These are phyloP conservation scores for Yarrowia galli DNA, from an alignment of 1,139 yeast genomes.

Conservation along the genomic window DNA sequence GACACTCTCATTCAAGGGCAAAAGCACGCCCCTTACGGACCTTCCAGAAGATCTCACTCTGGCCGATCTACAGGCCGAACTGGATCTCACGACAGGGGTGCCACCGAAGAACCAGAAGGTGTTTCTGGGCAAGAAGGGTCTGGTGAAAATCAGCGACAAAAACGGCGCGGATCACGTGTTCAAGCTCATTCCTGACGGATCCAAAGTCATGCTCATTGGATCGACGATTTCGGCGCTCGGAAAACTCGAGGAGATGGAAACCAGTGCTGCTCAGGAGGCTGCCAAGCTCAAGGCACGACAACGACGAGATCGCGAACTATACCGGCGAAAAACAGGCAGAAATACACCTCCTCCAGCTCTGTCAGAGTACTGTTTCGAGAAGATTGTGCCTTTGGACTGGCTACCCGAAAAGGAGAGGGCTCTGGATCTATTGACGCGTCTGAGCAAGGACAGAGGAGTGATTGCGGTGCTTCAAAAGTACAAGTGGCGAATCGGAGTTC, in stretches of 20 bases:
- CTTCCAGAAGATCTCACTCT: slow-evolving; percentile 43
- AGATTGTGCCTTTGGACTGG: slow-evolving; percentile 48
- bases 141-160: slow-evolving; percentile 43
- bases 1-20: slow-evolving; percentile 43
- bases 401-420: slow-evolving; percentile 50
- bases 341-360: slow-evolving; percentile 21
- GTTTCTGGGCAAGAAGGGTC: slow-evolving; percentile 47
- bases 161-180: slow-evolving; percentile 43
- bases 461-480: slow-evolving; percentile 52
- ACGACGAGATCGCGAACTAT: slow-evolving; percentile 18
- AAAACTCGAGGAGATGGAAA: slow-evolving; percentile 47
- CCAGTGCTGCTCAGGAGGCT: slow-evolving; percentile 44
- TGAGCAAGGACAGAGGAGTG: slow-evolving; percentile 51
- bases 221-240: slow-evolving; percentile 45
- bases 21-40: slow-evolving; percentile 41
- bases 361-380: slow-evolving; percentile 49
- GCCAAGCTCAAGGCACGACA: slow-evolving; percentile 41
- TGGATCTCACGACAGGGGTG: slow-evolving; percentile 46
- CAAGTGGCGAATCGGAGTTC: slow-evolving; percentile 50
- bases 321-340: slow-evolving; percentile 40
- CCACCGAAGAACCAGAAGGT: slow-evolving; percentile 48
- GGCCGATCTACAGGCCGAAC: slow-evolving; percentile 44
- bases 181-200: slow-evolving; percentile 43
- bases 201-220: slow-evolving; percentile 47
- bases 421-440: slow-evolving; percentile 47